Evolutionary conservation across 2,329 filamentous ascomycete species (phyloP).

Genomic region (Colletotrichum magnum): DNA sequence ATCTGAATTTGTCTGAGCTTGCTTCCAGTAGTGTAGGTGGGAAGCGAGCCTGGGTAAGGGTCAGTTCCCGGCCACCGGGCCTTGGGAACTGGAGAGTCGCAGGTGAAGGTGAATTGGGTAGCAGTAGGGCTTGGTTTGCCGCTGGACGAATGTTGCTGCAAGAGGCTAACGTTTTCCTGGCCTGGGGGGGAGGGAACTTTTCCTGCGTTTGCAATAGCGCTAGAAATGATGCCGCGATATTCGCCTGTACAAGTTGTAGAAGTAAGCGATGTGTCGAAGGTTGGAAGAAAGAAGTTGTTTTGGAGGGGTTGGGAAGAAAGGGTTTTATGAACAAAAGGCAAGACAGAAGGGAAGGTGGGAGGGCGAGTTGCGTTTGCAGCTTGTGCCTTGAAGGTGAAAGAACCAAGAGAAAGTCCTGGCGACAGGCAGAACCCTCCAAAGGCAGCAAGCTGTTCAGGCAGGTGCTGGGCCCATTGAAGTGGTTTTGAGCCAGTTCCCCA

Average conservation of each 20-base stretch:
- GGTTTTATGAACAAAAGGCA: background rate
- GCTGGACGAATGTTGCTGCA: constrained; percentile 76
- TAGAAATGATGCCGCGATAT: constrained; percentile 85
- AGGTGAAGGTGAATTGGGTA: constrained; percentile 96
- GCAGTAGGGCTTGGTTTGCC: constrained; percentile 77
- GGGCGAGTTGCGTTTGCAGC: background rate
- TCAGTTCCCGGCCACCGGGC: constrained; percentile 79
- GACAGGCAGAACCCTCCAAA: background rate
- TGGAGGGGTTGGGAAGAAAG: background rate
- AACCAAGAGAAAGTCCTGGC: background rate
- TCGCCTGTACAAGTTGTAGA: constrained; percentile 54
- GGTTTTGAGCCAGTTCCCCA: background rate
- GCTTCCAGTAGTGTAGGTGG: constrained; percentile 49
- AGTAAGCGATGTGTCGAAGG: constrained; percentile 39
- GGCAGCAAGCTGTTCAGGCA: background rate
- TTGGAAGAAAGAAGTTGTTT: background rate
- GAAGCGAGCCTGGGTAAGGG: constrained; percentile 42
- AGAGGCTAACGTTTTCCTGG: constrained; percentile 83
- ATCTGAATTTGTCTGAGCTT: constrained; percentile 44
- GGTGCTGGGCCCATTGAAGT: background rate
- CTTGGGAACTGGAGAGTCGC: constrained; percentile 88
- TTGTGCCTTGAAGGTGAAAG: background rate
- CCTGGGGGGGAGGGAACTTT: constrained; percentile 75
- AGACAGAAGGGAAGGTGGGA: background rate
- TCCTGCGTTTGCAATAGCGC: constrained; percentile 90